phyloP scores from a whole-genome alignment of 1,284 basidiomycete genomes.

The Butyriboletus appendiculatus region DNA sequence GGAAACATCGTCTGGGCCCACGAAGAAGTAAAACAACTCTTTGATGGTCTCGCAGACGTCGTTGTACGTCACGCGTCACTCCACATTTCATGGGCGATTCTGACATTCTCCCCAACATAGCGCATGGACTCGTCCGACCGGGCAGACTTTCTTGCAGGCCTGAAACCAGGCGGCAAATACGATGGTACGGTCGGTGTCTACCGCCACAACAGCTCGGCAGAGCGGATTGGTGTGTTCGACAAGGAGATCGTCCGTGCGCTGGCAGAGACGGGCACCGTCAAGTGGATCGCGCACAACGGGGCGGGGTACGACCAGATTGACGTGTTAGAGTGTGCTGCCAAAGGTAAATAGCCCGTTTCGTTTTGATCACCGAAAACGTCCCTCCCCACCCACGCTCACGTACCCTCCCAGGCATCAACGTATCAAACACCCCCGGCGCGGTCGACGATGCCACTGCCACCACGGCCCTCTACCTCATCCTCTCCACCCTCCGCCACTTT shows the following conservation, averaged over 20 bases:
- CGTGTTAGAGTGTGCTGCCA: constrained; percentile 67
- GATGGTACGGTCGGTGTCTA: constrained; percentile 77
- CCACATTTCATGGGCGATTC: background rate
- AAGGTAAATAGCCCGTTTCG: background rate
- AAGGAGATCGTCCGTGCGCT: constrained; percentile 72
- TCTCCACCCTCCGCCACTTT: constrained; percentile 84
- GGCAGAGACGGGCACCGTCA: constrained; percentile 63
- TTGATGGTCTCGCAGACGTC: constrained; percentile 70
- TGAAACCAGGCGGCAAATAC: constrained; percentile 73
- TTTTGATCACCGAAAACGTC: background rate
- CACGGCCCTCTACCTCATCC: constrained; percentile 81
- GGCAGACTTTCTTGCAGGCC: constrained; percentile 66
- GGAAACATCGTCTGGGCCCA: constrained; percentile 81
- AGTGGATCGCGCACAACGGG: constrained; percentile 92
- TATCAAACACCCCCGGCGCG: constrained; percentile 91
- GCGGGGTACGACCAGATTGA: constrained; percentile 91
- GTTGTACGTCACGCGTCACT: constrained; percentile 53
- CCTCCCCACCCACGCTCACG: no score
- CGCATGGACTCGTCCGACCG: constrained; percentile 66
- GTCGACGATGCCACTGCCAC: constrained; percentile 94
- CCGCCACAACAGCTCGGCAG: constrained; percentile 68
- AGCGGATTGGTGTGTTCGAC: constrained; percentile 77
- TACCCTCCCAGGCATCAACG: constrained; percentile 60
- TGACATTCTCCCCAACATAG: constrained; percentile 36
- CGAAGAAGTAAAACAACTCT: constrained; percentile 67